Evolutionary conservation across 148 eudicot species (phyloP).

Genomic region (Chenopodium suecicum): DNA sequence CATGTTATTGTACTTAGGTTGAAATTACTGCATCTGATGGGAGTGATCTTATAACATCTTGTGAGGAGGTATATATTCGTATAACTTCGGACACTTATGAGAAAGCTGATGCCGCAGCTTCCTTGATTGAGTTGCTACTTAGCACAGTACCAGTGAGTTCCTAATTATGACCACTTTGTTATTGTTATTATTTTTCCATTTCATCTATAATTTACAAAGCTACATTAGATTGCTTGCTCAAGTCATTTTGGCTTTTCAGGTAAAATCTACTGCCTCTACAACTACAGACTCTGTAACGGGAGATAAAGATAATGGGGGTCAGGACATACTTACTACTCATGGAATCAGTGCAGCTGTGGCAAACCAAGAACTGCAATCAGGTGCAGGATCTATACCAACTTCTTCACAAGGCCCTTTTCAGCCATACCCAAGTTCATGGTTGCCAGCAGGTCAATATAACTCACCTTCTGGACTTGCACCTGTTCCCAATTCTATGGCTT

Average conservation of each 20-base stretch:
- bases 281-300: constrained; percentile 41
- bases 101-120: constrained; percentile 90
- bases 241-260: constrained; percentile 28
- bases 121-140: constrained; percentile 66
- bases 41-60: constrained; percentile 49
- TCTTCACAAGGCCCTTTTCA: constrained; percentile 45
- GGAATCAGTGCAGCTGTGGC: constrained; percentile 27
- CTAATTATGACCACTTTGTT: neutral
- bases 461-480: constrained; percentile 30
- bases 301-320: constrained; percentile 33
- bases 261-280: constrained; percentile 43
- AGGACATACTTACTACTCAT: constrained; percentile 31
- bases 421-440: constrained; percentile 57
- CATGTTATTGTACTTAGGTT: constrained; percentile 35
- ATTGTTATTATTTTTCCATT: neutral
- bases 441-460: constrained; percentile 37
- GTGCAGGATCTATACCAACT: constrained; percentile 39
- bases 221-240: neutral
- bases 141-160: constrained; percentile 69
- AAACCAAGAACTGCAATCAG: constrained; percentile 45
- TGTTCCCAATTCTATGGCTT: constrained; percentile 37
- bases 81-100: constrained; percentile 85
- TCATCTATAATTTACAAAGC: constrained; percentile 8
- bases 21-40: constrained; percentile 61
- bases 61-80: constrained; percentile 62